Percentiles rank a stretch among this genome's conserved stretches.
These are phyloP conservation scores for Piper betle DNA, from an alignment of 164 flowering plant species.

Conservation along the genomic window DNA sequence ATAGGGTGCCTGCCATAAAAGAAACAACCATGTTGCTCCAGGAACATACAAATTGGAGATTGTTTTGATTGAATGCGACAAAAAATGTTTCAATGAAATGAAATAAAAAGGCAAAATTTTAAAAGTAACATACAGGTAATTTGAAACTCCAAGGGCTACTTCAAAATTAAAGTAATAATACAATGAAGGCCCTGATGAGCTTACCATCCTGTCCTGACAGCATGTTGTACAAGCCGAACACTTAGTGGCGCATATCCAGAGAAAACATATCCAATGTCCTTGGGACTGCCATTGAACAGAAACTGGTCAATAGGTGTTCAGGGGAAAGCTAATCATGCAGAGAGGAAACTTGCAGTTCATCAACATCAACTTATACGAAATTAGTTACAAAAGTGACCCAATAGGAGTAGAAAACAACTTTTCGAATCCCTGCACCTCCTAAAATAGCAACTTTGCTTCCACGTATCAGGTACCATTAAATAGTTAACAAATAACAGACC, in stretches of 20 bases:
- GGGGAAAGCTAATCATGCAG: background rate
- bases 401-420: no score
- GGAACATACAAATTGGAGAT: background rate
- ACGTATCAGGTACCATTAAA: no score
- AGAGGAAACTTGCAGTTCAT: background rate
- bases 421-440: no score
- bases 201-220: slow-evolving; percentile 96
- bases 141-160: background rate
- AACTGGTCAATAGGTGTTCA: background rate
- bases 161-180: background rate
- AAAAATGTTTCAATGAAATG: background rate
- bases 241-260: slow-evolving; percentile 99
- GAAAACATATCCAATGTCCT: slow-evolving; percentile 82
- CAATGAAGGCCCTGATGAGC: slow-evolving; percentile 7
- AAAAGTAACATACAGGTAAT: background rate
- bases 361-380: no score
- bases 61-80: background rate
- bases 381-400: no score
- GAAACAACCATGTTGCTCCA: background rate
- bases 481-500: no score
- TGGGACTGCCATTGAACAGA: slow-evolving; percentile 45
- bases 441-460: no score
- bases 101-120: background rate
- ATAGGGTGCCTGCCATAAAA: slow-evolving; percentile 69
- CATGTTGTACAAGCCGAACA: slow-evolving; percentile 90